Evolutionary conservation across 1,139 yeast genomes (phyloP).

Genomic region (Taphrina communis): DNA sequence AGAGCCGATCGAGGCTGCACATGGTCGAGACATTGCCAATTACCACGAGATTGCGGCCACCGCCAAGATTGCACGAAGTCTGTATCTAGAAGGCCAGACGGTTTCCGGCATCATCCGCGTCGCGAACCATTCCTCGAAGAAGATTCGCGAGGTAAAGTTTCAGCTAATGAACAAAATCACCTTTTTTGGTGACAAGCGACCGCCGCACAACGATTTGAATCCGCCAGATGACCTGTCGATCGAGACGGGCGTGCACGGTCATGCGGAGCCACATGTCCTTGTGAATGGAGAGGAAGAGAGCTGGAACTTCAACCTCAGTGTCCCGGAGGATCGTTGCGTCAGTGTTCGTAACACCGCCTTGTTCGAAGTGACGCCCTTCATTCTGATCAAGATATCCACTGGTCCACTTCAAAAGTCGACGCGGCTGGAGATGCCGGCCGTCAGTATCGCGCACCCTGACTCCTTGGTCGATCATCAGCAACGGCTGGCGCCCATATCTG

Average conservation of each 20-base stretch:
- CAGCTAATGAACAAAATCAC: conserved; percentile 33
- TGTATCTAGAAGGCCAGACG: conserved; percentile 25
- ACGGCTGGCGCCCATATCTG: conserved; percentile 27
- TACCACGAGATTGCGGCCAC: conserved; percentile 32
- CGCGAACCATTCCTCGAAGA: conserved; percentile 31
- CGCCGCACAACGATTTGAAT: conserved; percentile 14
- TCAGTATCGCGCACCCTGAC: conserved; percentile 22
- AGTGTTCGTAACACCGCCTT: conserved; percentile 38
- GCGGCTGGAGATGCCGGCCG: conserved; percentile 18
- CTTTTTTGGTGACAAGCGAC: conserved; percentile 37
- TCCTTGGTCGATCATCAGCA: conserved; percentile 19
- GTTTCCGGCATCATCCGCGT: conserved; percentile 29
- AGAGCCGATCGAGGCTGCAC: conserved; percentile 22
- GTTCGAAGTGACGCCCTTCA: conserved; percentile 38
- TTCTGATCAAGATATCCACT: conserved; percentile 32
- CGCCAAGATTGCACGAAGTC: conserved; percentile 29
- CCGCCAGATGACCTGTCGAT: conserved; percentile 18
- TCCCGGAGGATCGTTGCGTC: conserved; percentile 25
- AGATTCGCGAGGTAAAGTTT: conserved; percentile 36
- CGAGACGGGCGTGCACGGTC: conserved; percentile 17
- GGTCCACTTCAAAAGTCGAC: conserved; percentile 33
- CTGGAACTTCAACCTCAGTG: conserved; percentile 29
- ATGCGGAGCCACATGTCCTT: conserved; percentile 25
- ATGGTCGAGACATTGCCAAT: conserved; percentile 39
- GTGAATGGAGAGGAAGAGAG: conserved; percentile 20